Conservation (phyloP, 257 asterid genomes). For the Solanum peruvianum region DNA sequence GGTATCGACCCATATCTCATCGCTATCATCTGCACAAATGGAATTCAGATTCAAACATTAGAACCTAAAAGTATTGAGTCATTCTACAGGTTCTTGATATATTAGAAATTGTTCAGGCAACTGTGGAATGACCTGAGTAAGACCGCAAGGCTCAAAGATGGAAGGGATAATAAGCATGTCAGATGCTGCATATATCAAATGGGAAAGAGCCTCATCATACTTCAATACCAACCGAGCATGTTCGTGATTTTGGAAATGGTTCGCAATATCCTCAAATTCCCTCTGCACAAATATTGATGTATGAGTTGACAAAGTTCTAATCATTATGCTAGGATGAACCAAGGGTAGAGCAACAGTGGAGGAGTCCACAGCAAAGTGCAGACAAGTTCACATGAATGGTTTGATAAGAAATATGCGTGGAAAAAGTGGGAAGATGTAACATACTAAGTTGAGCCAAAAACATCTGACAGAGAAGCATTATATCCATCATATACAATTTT, state of each 20-base stretch:
- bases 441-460: not conserved
- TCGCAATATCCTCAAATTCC: constrained; percentile 76
- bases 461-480: not conserved
- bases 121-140: constrained; percentile 63
- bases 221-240: constrained; percentile 70
- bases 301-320: not conserved
- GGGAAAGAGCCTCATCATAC: constrained; percentile 88
- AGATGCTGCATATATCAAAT: constrained; percentile 77
- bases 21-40: constrained; percentile 71
- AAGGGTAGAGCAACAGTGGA: not conserved
- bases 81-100: not conserved
- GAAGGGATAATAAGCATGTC: constrained; percentile 94
- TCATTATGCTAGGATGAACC: not conserved
- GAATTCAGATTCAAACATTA: not conserved
- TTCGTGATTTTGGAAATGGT: constrained; percentile 52
- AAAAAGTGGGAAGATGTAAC: not conserved
- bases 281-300: constrained; percentile 35
- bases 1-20: constrained; percentile 97
- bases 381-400: not conserved
- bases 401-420: not conserved
- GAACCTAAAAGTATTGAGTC: not conserved
- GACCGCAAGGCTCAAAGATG: constrained; percentile 97
- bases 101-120: not conserved
- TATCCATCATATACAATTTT: not conserved
- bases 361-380: not conserved